Evolutionary conservation across 805 yeast genomes (phyloP).

Genomic region (Candida taoyuanica): DNA sequence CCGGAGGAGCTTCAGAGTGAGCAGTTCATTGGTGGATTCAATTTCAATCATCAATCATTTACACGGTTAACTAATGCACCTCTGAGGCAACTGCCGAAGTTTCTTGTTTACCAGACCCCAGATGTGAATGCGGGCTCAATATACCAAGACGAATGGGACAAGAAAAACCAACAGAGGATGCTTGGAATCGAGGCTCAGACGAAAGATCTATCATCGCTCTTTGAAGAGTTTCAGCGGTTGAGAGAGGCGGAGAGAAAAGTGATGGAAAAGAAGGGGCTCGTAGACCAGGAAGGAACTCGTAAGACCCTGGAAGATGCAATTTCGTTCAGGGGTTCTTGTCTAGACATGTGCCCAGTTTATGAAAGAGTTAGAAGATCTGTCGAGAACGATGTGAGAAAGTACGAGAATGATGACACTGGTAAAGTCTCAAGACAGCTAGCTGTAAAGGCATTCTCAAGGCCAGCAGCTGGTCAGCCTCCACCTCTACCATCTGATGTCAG

Average conservation of each 20-base stretch:
- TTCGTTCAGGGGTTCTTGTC: constrained; percentile 79
- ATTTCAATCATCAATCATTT: constrained; percentile 5
- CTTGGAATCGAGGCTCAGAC: constrained; percentile 43
- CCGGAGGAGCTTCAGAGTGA: constrained; percentile 16
- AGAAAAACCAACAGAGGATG: constrained; percentile 63
- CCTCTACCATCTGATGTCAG: constrained; percentile 96
- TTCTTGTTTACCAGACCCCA: constrained; percentile 34
- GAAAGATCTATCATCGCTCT: constrained; percentile 63
- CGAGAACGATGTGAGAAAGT: constrained; percentile 77
- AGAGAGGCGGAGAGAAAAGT: constrained; percentile 68
- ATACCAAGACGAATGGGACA: constrained; percentile 61
- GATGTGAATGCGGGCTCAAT: constrained; percentile 28
- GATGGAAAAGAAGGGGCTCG: constrained; percentile 79
- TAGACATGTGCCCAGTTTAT: constrained; percentile 91
- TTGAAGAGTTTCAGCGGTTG: constrained; percentile 69
- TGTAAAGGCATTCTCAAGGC: constrained; percentile 89
- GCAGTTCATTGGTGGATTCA: constrained; percentile 24
- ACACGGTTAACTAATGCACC: constrained; percentile 6
- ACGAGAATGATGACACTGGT: constrained; percentile 62
- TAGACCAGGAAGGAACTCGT: constrained; percentile 80
- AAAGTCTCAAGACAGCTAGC: constrained; percentile 59
- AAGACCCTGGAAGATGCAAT: constrained; percentile 88
- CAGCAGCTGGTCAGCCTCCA: constrained; percentile 98
- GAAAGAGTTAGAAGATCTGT: constrained; percentile 84
- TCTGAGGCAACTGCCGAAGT: constrained; percentile 31